These are phyloP conservation scores for Nakazawaea siamensis DNA, from an alignment of 805 yeast species.

Conservation along the genomic window DNA sequence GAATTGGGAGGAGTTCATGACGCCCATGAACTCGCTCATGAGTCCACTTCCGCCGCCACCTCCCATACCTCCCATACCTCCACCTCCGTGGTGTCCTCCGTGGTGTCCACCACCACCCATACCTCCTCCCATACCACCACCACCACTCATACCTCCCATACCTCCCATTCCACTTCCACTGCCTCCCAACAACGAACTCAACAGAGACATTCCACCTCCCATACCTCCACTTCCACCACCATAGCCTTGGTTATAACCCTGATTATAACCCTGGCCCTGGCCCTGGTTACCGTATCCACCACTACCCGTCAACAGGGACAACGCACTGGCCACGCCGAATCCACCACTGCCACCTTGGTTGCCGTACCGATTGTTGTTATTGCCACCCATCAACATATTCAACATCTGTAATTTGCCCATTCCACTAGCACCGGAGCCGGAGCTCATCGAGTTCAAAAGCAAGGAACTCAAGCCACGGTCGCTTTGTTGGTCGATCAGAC, in stretches of 20 bases:
- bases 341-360: slow-evolving; percentile 3
- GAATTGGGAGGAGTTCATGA: not conserved
- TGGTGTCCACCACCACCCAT: not conserved
- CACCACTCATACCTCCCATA: not conserved
- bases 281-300: not conserved
- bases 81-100: not conserved
- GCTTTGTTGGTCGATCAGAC: slow-evolving; percentile 1
- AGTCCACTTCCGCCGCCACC: slow-evolving; percentile 1
- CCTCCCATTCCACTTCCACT: not conserved
- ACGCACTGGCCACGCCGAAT: slow-evolving; percentile 5
- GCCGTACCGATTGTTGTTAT: not conserved
- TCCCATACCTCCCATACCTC: not conserved
- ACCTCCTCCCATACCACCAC: slow-evolving; percentile 1
- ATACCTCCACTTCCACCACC: not conserved
- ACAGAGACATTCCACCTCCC: not conserved
- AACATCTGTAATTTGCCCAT: slow-evolving; percentile 6
- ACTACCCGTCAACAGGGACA: slow-evolving; percentile 1
- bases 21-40: slow-evolving; percentile 5
- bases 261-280: not conserved
- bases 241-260: not conserved
- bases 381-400: not conserved
- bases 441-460: slow-evolving; percentile 3
- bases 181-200: not conserved
- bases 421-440: not conserved
- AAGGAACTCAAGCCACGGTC: slow-evolving; percentile 6